phyloP scores from a whole-genome alignment of 164 flowering plant species.

The Akebia trifoliata region DNA sequence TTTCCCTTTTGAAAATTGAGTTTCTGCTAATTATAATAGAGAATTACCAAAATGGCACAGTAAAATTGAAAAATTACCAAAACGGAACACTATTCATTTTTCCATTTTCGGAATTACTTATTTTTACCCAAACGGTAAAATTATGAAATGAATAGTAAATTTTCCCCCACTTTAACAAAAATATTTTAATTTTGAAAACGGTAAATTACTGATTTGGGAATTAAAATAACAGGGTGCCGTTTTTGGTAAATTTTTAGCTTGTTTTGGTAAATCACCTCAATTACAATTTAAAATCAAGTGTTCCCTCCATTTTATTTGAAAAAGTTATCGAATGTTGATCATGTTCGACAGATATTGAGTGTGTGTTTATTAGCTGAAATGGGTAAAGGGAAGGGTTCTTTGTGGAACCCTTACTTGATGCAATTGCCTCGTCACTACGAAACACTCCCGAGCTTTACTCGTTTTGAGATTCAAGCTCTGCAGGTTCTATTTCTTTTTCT shows the following conservation, averaged over 20 bases:
- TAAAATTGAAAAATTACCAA: too few species aligned
- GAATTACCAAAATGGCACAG: too few species aligned
- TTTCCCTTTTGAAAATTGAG: background rate
- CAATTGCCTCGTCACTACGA: conserved; percentile 63
- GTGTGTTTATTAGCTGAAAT: conserved; percentile 70
- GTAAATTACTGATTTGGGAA: too few species aligned
- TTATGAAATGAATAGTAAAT: too few species aligned
- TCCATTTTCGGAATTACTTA: too few species aligned
- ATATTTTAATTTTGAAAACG: too few species aligned
- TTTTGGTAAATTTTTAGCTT: too few species aligned
- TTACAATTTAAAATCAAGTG: background rate
- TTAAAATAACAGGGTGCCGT: too few species aligned
- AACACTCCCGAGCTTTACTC: conserved; percentile 49
- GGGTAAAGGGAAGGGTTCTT: conserved; percentile 63
- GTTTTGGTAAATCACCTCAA: too few species aligned
- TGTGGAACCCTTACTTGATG: conserved; percentile 70
- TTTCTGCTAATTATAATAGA: background rate
- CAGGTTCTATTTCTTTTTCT: conserved; percentile 51
- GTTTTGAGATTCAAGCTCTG: conserved; percentile 63
- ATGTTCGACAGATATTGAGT: conserved; percentile 43
- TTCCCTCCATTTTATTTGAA: background rate
- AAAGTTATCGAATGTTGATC: background rate
- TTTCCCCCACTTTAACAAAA: too few species aligned
- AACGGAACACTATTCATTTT: too few species aligned
- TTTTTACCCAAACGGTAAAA: too few species aligned